phyloP scores from a whole-genome alignment of 225 moss, liverwort and hornwort genomes.

The Physcomitrium patens region DNA sequence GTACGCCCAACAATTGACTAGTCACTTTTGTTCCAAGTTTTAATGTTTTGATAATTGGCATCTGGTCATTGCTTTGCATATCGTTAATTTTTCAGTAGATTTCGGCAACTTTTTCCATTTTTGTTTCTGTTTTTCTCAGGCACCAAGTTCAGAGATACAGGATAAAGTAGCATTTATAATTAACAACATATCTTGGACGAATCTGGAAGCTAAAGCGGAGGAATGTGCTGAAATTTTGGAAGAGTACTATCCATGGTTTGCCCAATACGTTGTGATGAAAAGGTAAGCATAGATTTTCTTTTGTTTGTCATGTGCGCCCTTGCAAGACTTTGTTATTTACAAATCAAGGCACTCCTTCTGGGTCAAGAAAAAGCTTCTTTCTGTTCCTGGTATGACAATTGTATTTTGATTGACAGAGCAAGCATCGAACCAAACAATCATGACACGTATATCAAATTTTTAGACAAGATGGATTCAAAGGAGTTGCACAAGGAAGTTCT shows the following conservation, averaged over 20 bases:
- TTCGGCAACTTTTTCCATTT: not conserved
- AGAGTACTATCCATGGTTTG: constrained; percentile 93
- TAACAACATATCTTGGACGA: constrained; percentile 92
- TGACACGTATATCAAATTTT: constrained; percentile 88
- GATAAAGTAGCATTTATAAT: constrained; percentile 98
- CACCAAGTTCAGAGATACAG: constrained; percentile 80
- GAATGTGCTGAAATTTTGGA: constrained; percentile 83
- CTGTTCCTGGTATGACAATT: constrained; percentile 23
- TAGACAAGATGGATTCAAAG: constrained; percentile 84
- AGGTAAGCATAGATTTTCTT: constrained; percentile 53
- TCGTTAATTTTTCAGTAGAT: not conserved
- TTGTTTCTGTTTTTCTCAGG: constrained; percentile 43
- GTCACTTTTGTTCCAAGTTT: no score
- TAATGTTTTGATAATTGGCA: no score
- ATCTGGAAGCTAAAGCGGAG: constrained; percentile 89
- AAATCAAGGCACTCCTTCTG: constrained; percentile 1
- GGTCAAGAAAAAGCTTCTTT: constrained; percentile 6
- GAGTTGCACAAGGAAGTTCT: constrained; percentile 84
- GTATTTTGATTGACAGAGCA: constrained; percentile 58
- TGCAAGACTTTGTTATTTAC: constrained; percentile 11
- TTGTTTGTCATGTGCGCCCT: constrained; percentile 1
- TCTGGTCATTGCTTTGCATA: no score
- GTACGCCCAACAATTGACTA: not conserved
- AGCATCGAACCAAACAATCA: constrained; percentile 99
- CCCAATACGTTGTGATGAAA: constrained; percentile 99